phyloP scores from a whole-genome alignment of 305 asterid genomes.

The Solanum hybrid region DNA sequence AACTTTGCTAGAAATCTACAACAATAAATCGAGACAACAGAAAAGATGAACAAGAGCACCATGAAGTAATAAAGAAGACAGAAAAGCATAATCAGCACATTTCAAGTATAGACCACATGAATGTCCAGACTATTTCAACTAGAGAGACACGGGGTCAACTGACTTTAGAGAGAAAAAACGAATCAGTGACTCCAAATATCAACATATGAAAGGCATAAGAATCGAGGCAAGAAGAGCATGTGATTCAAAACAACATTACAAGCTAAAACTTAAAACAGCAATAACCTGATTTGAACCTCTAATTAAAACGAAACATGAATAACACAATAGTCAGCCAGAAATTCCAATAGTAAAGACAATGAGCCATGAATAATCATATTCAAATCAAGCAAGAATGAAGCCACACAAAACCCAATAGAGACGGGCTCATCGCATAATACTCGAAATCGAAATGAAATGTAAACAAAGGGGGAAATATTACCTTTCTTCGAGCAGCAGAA shows the following conservation, averaged over 20 bases:
- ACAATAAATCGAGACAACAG: too few relatives aligned
- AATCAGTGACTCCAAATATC: neutral
- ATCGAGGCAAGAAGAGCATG: neutral
- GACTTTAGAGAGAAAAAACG: neutral
- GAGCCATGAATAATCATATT: neutral
- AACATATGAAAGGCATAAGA: neutral
- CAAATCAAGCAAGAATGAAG: neutral
- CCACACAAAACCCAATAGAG: neutral
- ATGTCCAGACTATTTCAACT: neutral
- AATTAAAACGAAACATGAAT: neutral
- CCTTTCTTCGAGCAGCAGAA: neutral
- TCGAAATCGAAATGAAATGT: neutral
- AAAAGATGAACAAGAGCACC: neutral
- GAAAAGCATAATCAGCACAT: neutral
- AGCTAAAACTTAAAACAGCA: too few relatives aligned
- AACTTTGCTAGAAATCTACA: neutral
- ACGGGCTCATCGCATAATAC: neutral
- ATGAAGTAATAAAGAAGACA: neutral
- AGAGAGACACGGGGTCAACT: neutral
- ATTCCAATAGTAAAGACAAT: too few relatives aligned
- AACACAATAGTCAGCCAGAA: neutral
- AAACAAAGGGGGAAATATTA: neutral
- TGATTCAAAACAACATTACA: neutral
- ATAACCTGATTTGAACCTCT: too few relatives aligned
- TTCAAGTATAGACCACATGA: neutral